Evolutionary conservation across 371 early-diverging fungal species (phyloP).

Genomic region (Entomophthora muscae): DNA sequence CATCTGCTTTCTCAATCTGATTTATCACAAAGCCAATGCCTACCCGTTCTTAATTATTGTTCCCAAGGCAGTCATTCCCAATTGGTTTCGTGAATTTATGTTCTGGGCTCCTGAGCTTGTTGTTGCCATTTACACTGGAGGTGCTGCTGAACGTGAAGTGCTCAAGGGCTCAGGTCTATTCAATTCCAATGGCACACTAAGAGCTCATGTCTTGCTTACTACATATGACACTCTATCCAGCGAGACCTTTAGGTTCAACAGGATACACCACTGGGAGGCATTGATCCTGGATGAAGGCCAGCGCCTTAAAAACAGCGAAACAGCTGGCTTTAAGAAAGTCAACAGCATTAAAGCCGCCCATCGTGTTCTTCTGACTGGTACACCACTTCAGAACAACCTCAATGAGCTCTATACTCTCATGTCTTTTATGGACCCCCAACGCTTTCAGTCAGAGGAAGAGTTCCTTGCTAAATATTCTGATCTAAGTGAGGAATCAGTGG

Average conservation of each 20-base stretch:
- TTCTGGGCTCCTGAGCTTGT: slow-evolving; percentile 82
- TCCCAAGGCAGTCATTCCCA: slow-evolving; percentile 94
- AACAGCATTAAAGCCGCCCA: slow-evolving; percentile 72
- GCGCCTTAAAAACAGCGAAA: slow-evolving; percentile 97
- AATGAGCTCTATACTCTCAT: slow-evolving; percentile 98
- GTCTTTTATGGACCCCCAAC: slow-evolving; percentile 56
- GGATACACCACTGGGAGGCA: slow-evolving; percentile 50
- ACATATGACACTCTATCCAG: slow-evolving; percentile 70
- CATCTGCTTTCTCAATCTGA: not conserved
- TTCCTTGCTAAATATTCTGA: slow-evolving; percentile 82
- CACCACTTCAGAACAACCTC: slow-evolving; percentile 98
- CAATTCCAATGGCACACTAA: slow-evolving; percentile 87
- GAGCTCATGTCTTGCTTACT: slow-evolving; percentile 95
- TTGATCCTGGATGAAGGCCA: slow-evolving; percentile 99
- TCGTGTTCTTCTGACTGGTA: slow-evolving; percentile 95
- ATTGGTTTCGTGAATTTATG: slow-evolving; percentile 91
- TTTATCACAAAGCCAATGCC: not conserved
- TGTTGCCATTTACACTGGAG: not conserved
- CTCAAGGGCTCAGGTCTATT: slow-evolving; percentile 30
- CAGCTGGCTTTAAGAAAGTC: slow-evolving; percentile 80
- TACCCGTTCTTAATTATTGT: slow-evolving; percentile 86
- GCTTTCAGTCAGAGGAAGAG: slow-evolving; percentile 74
- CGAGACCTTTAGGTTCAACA: slow-evolving; percentile 32
- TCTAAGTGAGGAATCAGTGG: slow-evolving; percentile 59
- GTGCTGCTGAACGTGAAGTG: slow-evolving; percentile 27